phyloP scores from a whole-genome alignment of 2,329 filamentous ascomycete genomes.

The Beauveria sp. region DNA sequence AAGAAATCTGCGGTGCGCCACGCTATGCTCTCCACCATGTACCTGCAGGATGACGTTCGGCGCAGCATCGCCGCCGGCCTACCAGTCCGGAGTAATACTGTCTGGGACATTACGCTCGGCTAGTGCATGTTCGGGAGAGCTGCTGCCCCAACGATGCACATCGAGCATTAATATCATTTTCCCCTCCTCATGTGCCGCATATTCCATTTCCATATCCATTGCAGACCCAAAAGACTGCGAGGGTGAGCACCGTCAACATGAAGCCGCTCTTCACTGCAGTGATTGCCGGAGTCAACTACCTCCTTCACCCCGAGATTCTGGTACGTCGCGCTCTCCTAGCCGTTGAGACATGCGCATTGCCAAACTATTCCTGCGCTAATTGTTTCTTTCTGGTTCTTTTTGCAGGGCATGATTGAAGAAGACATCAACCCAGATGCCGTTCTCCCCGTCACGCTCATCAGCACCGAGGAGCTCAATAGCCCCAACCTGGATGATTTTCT shows the following conservation, averaged over 20 bases:
- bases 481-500: constrained; percentile 27
- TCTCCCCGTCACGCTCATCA: constrained; percentile 32
- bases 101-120: background rate
- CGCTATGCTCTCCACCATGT: background rate
- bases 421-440: constrained; percentile 33
- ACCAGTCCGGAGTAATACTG: background rate
- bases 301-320: constrained; percentile 10
- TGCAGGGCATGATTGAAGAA: constrained; percentile 33
- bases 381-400: too few relatives aligned
- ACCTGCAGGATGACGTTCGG: constrained; percentile 1
- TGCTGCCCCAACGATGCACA: background rate
- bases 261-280: constrained; percentile 10
- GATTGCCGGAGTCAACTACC: constrained; percentile 9
- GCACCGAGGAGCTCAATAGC: constrained; percentile 28
- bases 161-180: background rate
- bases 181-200: background rate
- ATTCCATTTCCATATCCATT: background rate
- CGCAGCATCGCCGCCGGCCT: background rate
- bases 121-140: background rate
- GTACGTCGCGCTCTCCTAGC: background rate
- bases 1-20: background rate
- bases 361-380: background rate
- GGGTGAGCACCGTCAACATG: background rate
- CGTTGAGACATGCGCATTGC: background rate
- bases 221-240: too few relatives aligned